phyloP scores from a whole-genome alignment of 495 filamentous ascomycete genomes.

The Tuber indicum region DNA sequence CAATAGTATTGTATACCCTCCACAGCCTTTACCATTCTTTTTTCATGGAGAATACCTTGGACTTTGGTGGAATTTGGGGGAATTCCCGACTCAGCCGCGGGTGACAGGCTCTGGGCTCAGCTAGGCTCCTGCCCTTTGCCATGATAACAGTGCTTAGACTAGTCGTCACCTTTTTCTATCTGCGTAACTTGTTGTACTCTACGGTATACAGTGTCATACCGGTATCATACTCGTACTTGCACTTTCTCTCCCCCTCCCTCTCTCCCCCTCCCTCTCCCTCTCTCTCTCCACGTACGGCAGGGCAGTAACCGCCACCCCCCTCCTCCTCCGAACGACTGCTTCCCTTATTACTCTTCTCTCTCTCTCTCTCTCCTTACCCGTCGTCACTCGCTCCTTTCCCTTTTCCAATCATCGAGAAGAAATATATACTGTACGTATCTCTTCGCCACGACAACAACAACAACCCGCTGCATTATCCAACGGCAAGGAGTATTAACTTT shows the following conservation, averaged over 20 bases:
- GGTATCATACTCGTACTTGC: not conserved
- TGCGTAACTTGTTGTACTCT: not conserved
- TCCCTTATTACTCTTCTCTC: not conserved
- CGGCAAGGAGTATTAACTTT: slow-evolving; percentile 1
- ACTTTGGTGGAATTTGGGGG: not conserved
- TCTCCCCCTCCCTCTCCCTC: not conserved
- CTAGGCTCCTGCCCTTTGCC: not conserved
- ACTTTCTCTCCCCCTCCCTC: too few species aligned
- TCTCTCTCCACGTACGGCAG: not conserved
- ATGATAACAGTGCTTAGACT: not conserved
- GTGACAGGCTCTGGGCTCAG: not conserved
- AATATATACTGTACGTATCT: not conserved
- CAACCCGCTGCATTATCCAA: not conserved
- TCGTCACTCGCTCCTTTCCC: not conserved
- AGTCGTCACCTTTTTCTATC: not conserved
- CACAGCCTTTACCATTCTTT: not conserved
- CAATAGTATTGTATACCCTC: not conserved
- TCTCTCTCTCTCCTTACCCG: not conserved
- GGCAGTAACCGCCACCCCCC: not conserved
- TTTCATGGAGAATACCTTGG: not conserved
- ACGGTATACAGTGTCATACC: too few species aligned
- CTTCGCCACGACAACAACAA: not conserved
- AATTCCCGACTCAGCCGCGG: not conserved
- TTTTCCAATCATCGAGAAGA: slow-evolving; percentile 1
- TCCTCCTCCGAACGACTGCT: not conserved